Base-by-base conservation (phyloP, 768 basidiomycete species). In the Austroboletus eburneus region DNA sequence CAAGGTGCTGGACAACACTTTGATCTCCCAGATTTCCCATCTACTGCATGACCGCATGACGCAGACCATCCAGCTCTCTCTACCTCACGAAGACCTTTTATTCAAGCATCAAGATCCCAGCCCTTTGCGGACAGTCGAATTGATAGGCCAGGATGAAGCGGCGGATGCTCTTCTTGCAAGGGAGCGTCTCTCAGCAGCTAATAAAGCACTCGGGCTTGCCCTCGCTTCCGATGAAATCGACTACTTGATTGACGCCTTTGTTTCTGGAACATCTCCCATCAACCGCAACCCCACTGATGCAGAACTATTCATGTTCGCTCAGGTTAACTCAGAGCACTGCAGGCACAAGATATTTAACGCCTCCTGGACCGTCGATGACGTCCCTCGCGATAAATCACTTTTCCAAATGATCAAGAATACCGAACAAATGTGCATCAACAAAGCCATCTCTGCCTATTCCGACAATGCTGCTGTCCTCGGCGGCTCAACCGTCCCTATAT, bases 261-360 rank as follows among this genome's bases (percentile, higher is more conserved):
- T 89, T 22, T 74, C 85, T n/a, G 85, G 87, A 5, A 48, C 72
- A 5, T 62, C 73, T 12, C 76, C 87, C 1, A 80, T 87, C 65
- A 74, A 75, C 39, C 82, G 94, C 29, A 85, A 91, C 62, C 96
- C 95, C 8, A 96, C 90, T 32, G 96, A 98, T 62, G 94, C 95
- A 3, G 96, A 99, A 64, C 75, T 99, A 8, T 99, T 99, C 79
- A 99, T 98, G 96, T 99, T 98, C 67, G 95, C 96, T 3, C 96
- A 99, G 63, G 95, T 99, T 65, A 99, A 99, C 71, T 97, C 94
- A n/a, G 96, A 99, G 66, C 96, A 98, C 62, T 99, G 96, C 66
- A 79, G 96, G 27, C 96, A 99, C 76, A 99, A 99, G 71, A 98
- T 97, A 56, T 99, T 98, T 76, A 99, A 99, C 63, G 94, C 96